phyloP scores from a whole-genome alignment of 129 eudicot species.

The Tagetes patula region DNA sequence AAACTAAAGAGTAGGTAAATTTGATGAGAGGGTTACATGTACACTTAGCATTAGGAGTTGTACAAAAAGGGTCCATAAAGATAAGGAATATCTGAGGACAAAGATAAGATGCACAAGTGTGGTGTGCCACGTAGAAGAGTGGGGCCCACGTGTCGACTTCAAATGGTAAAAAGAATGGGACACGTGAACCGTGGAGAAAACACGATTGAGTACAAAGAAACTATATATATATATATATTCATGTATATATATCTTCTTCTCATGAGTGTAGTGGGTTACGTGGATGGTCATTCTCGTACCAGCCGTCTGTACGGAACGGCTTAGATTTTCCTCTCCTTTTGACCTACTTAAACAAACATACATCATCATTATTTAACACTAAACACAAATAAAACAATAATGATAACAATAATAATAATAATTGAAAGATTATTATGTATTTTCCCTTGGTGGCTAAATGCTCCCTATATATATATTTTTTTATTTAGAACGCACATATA shows the following conservation, averaged over 20 bases:
- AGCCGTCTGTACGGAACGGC: constrained; percentile 41
- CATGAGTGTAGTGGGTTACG: constrained; percentile 3
- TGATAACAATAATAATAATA: too few species aligned
- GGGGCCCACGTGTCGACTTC: constrained; percentile 30
- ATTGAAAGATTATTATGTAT: too few species aligned
- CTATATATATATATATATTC: too few species aligned
- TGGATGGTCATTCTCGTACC: constrained; percentile 31
- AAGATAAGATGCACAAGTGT: not conserved
- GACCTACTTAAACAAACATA: not conserved
- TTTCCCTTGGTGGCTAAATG: too few species aligned
- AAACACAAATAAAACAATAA: too few species aligned
- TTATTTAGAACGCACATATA: too few species aligned
- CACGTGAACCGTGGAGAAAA: constrained; percentile 40
- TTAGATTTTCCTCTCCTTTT: constrained; percentile 14
- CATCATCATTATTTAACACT: not conserved
- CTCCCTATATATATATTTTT: too few species aligned
- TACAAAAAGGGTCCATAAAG: not conserved
- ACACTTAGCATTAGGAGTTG: not conserved
- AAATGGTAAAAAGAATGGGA: constrained; percentile 19
- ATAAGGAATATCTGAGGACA: constrained; percentile 33
- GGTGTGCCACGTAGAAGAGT: constrained; percentile 21
- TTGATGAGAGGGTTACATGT: too few species aligned
- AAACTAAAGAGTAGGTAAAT: too few species aligned
- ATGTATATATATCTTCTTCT: constrained; percentile 17
- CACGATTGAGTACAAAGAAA: constrained; percentile 7